These are phyloP conservation scores for Trypanosoma congolense DNA, from an alignment of 208 protist genomes.

Conservation along the genomic window DNA sequence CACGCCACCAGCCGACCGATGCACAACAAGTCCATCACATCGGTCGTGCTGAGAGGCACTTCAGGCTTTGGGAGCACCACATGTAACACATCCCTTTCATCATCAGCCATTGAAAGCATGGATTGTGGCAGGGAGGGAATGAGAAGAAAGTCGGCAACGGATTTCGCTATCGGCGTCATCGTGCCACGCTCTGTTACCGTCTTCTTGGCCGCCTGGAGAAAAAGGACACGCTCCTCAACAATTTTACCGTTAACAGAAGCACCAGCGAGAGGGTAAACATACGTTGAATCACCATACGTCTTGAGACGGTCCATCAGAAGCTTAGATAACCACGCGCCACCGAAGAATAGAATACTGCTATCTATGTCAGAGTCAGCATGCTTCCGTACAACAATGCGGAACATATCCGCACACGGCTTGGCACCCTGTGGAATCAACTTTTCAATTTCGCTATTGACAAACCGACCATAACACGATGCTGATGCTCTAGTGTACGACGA, in stretches of 20 bases:
- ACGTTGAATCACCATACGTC: background rate
- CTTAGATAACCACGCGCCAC: constrained; percentile 13
- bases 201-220: constrained; percentile 9
- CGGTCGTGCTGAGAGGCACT: background rate
- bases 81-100: constrained; percentile 6
- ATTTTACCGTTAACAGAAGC: constrained; percentile 4
- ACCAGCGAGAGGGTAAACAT: constrained; percentile 3
- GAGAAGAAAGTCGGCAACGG: constrained; percentile 7
- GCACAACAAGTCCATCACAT: constrained; percentile 4
- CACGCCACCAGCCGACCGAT: constrained; percentile 1
- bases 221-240: constrained; percentile 18
- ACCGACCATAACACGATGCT: background rate
- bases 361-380: background rate
- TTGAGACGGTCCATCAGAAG: constrained; percentile 15
- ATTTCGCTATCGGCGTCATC: constrained; percentile 10
- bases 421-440: background rate
- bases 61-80: constrained; percentile 1
- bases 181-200: background rate
- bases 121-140: background rate
- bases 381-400: constrained; percentile 1
- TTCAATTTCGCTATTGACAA: constrained; percentile 9
- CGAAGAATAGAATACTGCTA: constrained; percentile 9
- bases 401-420: constrained; percentile 5
- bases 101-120: background rate
- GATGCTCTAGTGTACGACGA: background rate